A percentile compares a stretch with the other conserved stretches of the same genome.
Evolutionary conservation across 1,139 yeast genomes (phyloP).

Genomic region (Candida sojae): DNA sequence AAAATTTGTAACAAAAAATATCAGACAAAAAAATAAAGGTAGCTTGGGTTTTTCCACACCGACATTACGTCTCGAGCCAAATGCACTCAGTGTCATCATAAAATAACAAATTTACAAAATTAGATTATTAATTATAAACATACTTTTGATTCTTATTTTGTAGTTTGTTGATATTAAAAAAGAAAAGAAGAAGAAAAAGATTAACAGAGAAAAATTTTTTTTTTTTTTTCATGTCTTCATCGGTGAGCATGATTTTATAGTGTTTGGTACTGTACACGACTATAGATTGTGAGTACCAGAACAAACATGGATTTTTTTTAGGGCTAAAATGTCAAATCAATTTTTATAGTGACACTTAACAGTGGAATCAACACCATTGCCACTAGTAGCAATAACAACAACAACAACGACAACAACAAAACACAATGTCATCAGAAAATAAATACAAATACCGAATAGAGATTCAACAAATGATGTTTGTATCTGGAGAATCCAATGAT

Average conservation of each 20-base stretch:
- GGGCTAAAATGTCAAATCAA: neutral
- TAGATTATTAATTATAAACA: neutral
- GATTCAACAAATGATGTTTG: slow-evolving; percentile 99
- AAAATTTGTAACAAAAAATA: neutral
- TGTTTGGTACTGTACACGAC: neutral
- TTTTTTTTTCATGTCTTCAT: slow-evolving; percentile 2
- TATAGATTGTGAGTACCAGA: too few species aligned
- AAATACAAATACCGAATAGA: slow-evolving; percentile 80
- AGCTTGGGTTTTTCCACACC: slow-evolving; percentile 94
- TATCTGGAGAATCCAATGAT: slow-evolving; percentile 91
- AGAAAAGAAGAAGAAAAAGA: slow-evolving; percentile 1
- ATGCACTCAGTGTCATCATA: slow-evolving; percentile 89
- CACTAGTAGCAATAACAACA: too few species aligned
- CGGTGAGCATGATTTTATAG: neutral
- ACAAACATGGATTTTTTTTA: neutral
- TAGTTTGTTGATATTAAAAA: neutral
- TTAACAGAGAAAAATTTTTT: slow-evolving; percentile 3
- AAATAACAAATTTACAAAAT: slow-evolving; percentile 2
- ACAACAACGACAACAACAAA: too few species aligned
- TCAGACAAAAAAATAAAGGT: slow-evolving; percentile 58
- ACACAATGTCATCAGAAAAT: slow-evolving; percentile 23
- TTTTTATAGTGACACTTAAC: too few species aligned
- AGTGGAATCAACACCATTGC: too few species aligned
- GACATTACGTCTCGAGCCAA: slow-evolving; percentile 93
- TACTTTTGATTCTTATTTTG: neutral